Evolutionary conservation across 1,139 yeast species (phyloP).

Genomic region (Zygotorulaspora mrakii): DNA sequence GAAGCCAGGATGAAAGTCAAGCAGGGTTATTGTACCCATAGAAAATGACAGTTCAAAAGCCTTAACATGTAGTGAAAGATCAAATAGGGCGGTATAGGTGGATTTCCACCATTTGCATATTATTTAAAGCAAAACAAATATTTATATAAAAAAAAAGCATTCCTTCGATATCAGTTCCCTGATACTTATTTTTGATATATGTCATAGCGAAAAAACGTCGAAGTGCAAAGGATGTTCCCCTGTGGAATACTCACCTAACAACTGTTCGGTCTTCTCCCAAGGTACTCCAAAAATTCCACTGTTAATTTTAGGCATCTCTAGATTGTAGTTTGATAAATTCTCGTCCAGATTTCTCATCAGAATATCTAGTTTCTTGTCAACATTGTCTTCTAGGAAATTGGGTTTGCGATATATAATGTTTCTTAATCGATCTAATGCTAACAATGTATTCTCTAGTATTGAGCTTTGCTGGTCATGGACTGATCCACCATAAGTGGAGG

Average conservation of each 20-base stretch:
- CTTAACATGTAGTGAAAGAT: too few relatives aligned
- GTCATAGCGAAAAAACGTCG: slow-evolving; percentile 9
- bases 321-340: slow-evolving; percentile 19
- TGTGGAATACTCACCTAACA: slow-evolving; percentile 34
- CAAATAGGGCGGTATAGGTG: too few relatives aligned
- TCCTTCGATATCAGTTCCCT: background rate
- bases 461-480: slow-evolving; percentile 18
- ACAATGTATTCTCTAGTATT: slow-evolving; percentile 23
- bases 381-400: slow-evolving; percentile 6
- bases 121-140: background rate
- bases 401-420: slow-evolving; percentile 5
- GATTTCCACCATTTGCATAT: background rate
- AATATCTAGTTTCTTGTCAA: slow-evolving; percentile 9
- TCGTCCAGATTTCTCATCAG: slow-evolving; percentile 6
- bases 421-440: slow-evolving; percentile 18
- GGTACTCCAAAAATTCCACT: slow-evolving; percentile 79
- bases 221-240: slow-evolving; percentile 6
- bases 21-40: slow-evolving; percentile 3
- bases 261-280: slow-evolving; percentile 63
- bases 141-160: slow-evolving; percentile 1
- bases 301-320: slow-evolving; percentile 74
- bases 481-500: slow-evolving; percentile 27
- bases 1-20: slow-evolving; percentile 5
- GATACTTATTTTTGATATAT: background rate
- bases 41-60: too few relatives aligned